Percentiles rank a stretch among this genome's conserved stretches.
These are phyloP conservation scores for Yamadazyma dendronema DNA, from an alignment of 1,139 yeast genomes.

Conservation along the genomic window DNA sequence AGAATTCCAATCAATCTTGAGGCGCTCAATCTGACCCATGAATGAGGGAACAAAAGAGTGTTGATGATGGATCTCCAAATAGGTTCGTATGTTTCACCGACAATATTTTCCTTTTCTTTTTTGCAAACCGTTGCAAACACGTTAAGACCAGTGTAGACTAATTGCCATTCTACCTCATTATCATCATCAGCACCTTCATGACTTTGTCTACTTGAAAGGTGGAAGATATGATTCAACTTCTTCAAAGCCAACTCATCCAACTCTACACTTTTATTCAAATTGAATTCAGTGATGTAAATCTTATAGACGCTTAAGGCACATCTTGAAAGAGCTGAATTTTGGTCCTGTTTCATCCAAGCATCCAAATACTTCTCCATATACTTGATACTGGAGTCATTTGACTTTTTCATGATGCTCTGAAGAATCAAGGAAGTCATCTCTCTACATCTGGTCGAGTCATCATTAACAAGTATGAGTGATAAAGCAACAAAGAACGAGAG, in stretches of 20 bases:
- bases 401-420: constrained; percentile 51
- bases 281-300: constrained; percentile 53
- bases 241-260: constrained; percentile 41
- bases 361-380: constrained; percentile 57
- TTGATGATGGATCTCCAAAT: constrained; percentile 57
- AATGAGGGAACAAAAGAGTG: constrained; percentile 76
- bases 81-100: constrained; percentile 24
- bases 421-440: constrained; percentile 77
- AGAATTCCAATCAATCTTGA: constrained; percentile 59
- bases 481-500: constrained; percentile 81
- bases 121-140: constrained; percentile 47
- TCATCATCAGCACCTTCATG: constrained; percentile 27
- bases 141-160: constrained; percentile 64
- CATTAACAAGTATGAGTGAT: constrained; percentile 75
- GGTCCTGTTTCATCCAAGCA: constrained; percentile 67
- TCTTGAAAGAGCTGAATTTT: constrained; percentile 56
- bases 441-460: constrained; percentile 77
- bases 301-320: constrained; percentile 80
- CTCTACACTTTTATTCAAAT: constrained; percentile 34
- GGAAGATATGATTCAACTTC: constrained; percentile 38
- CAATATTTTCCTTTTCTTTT: constrained; percentile 29
- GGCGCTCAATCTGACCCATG: constrained; percentile 82
- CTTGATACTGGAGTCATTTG: constrained; percentile 35
- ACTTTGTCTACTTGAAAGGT: constrained; percentile 23
- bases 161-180: constrained; percentile 64